Evolutionary conservation across 208 protist species (phyloP), one percentile per base, ranked within the genome.

Genomic region (Wallacemonas sp.): DNA sequence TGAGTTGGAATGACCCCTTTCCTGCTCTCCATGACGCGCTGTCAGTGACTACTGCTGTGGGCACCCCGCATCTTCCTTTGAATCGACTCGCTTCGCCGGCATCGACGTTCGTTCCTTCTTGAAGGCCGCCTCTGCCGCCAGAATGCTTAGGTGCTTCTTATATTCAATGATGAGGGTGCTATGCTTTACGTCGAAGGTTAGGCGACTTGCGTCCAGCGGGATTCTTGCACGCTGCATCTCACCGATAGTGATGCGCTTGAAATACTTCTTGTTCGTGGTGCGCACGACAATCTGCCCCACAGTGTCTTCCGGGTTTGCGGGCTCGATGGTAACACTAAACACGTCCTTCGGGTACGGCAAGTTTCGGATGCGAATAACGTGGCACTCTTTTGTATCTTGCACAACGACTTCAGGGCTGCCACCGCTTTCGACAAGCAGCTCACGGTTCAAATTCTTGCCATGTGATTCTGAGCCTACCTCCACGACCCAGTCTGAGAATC

Each of bases 251-350:
- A 98, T 65, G 17, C 88, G 67, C 77, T 98, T 98, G 61, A 93
- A 98, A 53, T 98, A 98, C 75, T 98, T 98, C 55, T 95, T 97
- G 79, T 98, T 98, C n/a, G 71, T 82, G 10, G 97, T 98, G 21
- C 94, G 86, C 38, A 98, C 86, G 0, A 98, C 91, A 54, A 98
- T 89, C 72, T 92, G 81, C 13, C 85, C 87, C 1, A 91, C 57
- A 24, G 68, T 37, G 38, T 87, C 70, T 5, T 58, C 42, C 6
- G 73, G 62, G 6, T 68, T 57, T 2, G 52, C 38, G 15, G 68
- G 53, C 57, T 98, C 95, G 2, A 98, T 71, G 1, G 76, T 67
- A 12, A 98, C 76, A 12, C 67, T 66, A 65, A 94, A 98, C 22
- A 90, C 80, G 0, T 95, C 81, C 60, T 78, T 86, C 1, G 87